Conservation (phyloP, 345 rosid genomes). For the Ailanthus altissimus region DNA sequence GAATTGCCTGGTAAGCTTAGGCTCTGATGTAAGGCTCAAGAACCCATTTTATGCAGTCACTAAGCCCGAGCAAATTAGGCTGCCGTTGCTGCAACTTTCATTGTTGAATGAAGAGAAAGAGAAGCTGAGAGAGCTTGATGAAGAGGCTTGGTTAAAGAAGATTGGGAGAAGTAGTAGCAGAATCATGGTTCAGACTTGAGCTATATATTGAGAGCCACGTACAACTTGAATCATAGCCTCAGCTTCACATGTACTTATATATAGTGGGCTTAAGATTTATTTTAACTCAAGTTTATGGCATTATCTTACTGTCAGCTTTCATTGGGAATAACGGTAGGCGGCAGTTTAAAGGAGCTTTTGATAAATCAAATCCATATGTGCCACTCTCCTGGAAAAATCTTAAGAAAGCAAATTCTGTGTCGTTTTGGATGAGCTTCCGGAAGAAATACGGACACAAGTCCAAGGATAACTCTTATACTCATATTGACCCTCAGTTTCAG, state of each 20-base stretch:
- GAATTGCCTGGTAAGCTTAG: slow-evolving; percentile 22
- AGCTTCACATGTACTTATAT: neutral
- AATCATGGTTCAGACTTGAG: slow-evolving; percentile 15
- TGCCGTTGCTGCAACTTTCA: slow-evolving; percentile 25
- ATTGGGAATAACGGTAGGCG: neutral
- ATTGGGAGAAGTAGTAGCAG: slow-evolving; percentile 12
- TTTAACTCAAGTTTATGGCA: neutral
- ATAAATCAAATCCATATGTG: no score
- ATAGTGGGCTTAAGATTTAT: neutral
- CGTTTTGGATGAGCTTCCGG: no score
- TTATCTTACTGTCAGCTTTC: neutral
- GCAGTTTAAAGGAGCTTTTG: neutral
- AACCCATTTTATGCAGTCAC: slow-evolving; percentile 20
- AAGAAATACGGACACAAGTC: no score
- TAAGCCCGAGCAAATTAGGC: slow-evolving; percentile 35
- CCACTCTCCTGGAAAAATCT: no score
- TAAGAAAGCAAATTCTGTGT: no score
- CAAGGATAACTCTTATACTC: no score
- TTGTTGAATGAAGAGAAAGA: slow-evolving; percentile 26
- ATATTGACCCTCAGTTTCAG: no score
- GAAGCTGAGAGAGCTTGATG: slow-evolving; percentile 14
- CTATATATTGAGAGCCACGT: neutral
- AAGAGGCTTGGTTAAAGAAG: slow-evolving; percentile 23
- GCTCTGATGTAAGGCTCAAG: slow-evolving; percentile 35
- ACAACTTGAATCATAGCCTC: neutral